A percentile compares a stretch with the other conserved stretches of the same genome.
Evolutionary conservation across 257 asterid species (phyloP).

Genomic region (Nicotiana undulata): DNA sequence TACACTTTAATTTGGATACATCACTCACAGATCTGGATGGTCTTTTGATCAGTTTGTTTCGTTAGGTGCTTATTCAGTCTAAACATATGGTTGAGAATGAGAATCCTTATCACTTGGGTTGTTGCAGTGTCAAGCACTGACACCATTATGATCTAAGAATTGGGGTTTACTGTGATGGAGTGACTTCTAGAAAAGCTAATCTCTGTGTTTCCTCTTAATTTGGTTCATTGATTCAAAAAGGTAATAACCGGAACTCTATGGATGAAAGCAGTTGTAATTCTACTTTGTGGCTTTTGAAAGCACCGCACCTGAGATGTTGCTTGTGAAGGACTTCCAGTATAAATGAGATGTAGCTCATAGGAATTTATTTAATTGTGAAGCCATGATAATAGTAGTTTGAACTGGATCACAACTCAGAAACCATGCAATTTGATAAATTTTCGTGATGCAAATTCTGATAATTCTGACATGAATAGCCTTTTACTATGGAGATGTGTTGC

Average conservation of each 20-base stretch:
- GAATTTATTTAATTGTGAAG: not conserved
- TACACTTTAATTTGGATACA: not conserved
- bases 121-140: not conserved
- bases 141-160: not conserved
- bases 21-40: not conserved
- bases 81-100: slow-evolving; percentile 4
- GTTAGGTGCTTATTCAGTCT: not conserved
- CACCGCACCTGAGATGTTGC: not conserved
- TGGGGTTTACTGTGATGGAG: not conserved
- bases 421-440: not conserved
- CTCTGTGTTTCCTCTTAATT: not conserved
- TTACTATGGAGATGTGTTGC: not conserved
- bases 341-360: not conserved
- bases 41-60: not conserved
- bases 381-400: not conserved
- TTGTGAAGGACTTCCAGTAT: not conserved
- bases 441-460: not conserved
- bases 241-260: not conserved
- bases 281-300: not conserved
- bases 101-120: not conserved
- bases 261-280: not conserved
- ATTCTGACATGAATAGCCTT: not conserved
- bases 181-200: not conserved
- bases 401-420: not conserved
- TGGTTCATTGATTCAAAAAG: not conserved